A percentile compares a stretch with the other conserved stretches of the same genome.
Conservation (phyloP, 2,329 filamentous ascomycete genomes). For the Ceratocystiopsis minuta region DNA sequence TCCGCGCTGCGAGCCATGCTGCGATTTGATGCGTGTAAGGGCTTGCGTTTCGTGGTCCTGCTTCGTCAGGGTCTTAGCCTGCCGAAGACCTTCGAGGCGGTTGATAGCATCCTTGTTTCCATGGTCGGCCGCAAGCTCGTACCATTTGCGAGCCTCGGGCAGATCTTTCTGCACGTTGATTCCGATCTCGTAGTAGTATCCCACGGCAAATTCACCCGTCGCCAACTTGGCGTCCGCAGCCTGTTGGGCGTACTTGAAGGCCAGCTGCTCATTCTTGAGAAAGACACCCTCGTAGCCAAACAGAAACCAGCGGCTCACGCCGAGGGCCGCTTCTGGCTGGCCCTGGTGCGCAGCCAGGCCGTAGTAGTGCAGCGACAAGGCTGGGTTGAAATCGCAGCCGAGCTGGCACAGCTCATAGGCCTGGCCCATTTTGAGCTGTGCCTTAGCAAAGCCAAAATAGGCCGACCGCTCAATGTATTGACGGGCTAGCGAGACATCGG, state of each 20-base stretch:
- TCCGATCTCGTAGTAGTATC: constrained; percentile 94
- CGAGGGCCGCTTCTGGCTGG: constrained; percentile 83
- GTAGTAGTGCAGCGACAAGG: constrained; percentile 88
- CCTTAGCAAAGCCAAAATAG: constrained; percentile 87
- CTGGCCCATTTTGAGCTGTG: constrained; percentile 92
- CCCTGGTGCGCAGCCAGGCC: constrained; percentile 81
- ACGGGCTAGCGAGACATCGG: constrained; percentile 55
- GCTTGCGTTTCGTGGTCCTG: constrained; percentile 86
- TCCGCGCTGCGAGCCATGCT: constrained; percentile 51
- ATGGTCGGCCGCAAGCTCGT: constrained; percentile 70
- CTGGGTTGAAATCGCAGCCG: constrained; percentile 86
- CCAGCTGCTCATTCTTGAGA: constrained; percentile 85
- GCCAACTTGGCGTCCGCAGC: constrained; percentile 67
- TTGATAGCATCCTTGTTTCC: constrained; percentile 78
- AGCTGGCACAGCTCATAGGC: constrained; percentile 89
- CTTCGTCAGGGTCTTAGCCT: constrained; percentile 71
- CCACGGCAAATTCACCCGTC: constrained; percentile 90
- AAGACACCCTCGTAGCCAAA: constrained; percentile 89
- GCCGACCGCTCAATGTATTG: constrained; percentile 93
- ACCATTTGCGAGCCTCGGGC: constrained; percentile 72
- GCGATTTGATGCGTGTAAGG: constrained; percentile 69
- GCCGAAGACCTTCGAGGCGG: constrained; percentile 67
- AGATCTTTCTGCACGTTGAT: constrained; percentile 77
- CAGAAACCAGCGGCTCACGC: constrained; percentile 96
- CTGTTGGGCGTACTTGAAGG: constrained; percentile 76